Percentiles rank a stretch among this genome's conserved stretches.
phyloP scores from a whole-genome alignment of 2,329 filamentous ascomycete genomes.

The Monilinia polystroma region DNA sequence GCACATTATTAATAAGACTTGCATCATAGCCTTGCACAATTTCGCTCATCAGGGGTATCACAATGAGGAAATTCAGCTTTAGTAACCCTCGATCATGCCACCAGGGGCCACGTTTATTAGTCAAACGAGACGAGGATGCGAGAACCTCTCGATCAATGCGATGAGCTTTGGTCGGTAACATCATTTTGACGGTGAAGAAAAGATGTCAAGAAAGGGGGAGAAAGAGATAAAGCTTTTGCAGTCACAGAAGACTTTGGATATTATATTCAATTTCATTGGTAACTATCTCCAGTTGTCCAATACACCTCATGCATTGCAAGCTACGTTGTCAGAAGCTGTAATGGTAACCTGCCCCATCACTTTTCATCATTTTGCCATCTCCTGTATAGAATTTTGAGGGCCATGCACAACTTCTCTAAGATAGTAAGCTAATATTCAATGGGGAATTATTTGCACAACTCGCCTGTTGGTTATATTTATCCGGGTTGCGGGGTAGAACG shows the following conservation, averaged over 20 bases:
- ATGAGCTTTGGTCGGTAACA: background rate
- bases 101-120: conserved; percentile 28
- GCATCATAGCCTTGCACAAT: conserved; percentile 30
- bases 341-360: background rate
- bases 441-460: background rate
- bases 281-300: background rate
- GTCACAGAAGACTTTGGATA: background rate
- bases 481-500: conserved; percentile 5
- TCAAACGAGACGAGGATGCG: conserved; percentile 18
- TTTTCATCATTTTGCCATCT: background rate
- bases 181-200: background rate
- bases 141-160: conserved; percentile 6
- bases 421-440: background rate
- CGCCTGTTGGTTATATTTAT: conserved; percentile 3
- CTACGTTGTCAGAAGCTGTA: background rate
- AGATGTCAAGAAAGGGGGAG: background rate
- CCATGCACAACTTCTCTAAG: background rate
- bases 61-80: conserved; percentile 27
- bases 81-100: conserved; percentile 28
- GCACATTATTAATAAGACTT: conserved; percentile 29
- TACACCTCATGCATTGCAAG: background rate
- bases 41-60: conserved; percentile 31
- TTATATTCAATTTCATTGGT: background rate
- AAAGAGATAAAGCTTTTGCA: background rate
- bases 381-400: background rate